Conservation (phyloP, 2,329 filamentous ascomycete species). For the Colletotrichum brevisporum region DNA sequence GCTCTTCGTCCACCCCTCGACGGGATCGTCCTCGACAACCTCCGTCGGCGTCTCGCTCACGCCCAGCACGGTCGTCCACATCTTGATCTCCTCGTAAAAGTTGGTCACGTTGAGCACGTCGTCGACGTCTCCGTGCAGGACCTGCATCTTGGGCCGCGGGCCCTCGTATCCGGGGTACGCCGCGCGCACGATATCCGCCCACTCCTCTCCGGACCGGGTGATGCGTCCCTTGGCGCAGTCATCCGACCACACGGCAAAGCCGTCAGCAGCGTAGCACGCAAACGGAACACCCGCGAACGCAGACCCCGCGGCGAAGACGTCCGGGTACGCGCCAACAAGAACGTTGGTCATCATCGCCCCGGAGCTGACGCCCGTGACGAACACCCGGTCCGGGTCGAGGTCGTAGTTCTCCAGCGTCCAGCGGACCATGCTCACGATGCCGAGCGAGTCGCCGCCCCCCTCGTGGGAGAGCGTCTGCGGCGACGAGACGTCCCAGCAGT, state of each 20-base stretch:
- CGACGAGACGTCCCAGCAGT: constrained; percentile 73
- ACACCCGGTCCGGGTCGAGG: constrained; percentile 62
- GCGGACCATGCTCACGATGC: constrained; percentile 67
- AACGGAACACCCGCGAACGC: constrained; percentile 59
- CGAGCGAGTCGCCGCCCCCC: constrained; percentile 65
- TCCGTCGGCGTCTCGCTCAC: constrained; percentile 27
- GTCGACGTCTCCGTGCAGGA: constrained; percentile 70
- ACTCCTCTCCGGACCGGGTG: constrained; percentile 50
- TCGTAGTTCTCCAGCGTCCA: constrained; percentile 63
- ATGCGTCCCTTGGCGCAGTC: constrained; percentile 66
- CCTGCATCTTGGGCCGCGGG: constrained; percentile 67
- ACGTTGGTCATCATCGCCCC: constrained; percentile 72
- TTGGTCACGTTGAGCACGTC: constrained; percentile 65
- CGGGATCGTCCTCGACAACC: constrained; percentile 25
- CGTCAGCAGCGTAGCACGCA: constrained; percentile 63
- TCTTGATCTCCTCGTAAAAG: constrained; percentile 67
- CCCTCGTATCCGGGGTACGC: constrained; percentile 67
- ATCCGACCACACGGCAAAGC: constrained; percentile 64
- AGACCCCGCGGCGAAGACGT: constrained; percentile 65
- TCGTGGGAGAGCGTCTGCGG: constrained; percentile 62
- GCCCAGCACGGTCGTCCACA: constrained; percentile 60
- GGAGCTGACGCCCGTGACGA: constrained; percentile 64
- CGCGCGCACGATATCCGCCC: constrained; percentile 52
- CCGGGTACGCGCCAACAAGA: constrained; percentile 65
- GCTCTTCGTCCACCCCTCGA: constrained; percentile 41